Percentiles rank a stretch among this genome's conserved stretches.
These are phyloP conservation scores for Penicillium griseofulvum DNA, from an alignment of 2,329 filamentous ascomycete genomes.

Conservation along the genomic window DNA sequence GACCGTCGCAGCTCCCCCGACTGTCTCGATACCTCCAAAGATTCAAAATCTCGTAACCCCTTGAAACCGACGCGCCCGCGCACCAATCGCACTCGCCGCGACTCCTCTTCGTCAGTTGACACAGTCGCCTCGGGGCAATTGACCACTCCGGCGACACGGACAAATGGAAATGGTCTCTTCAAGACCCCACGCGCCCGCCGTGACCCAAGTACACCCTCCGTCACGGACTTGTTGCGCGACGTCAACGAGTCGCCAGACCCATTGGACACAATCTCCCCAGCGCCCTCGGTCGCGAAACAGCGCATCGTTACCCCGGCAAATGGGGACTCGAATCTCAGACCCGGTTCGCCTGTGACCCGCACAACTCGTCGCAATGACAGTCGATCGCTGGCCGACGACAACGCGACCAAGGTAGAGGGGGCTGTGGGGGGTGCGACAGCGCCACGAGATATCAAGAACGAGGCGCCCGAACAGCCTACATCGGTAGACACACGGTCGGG, in stretches of 20 bases:
- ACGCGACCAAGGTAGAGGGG: neutral
- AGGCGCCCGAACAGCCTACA: constrained; percentile 8
- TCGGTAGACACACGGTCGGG: constrained; percentile 39
- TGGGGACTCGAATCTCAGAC: constrained; percentile 10
- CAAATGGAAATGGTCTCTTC: constrained; percentile 13
- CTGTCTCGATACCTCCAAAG: constrained; percentile 28
- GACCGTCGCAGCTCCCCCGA: constrained; percentile 34
- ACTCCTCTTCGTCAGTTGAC: constrained; percentile 17
- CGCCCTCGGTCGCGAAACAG: constrained; percentile 7
- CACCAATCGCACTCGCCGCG: constrained; percentile 13
- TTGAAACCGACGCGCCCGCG: constrained; percentile 19
- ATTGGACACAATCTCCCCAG: constrained; percentile 26
- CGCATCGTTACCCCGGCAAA: constrained; percentile 3
- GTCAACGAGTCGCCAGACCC: constrained; percentile 25
- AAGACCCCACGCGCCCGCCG: constrained; percentile 9
- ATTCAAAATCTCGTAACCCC: constrained; percentile 1
- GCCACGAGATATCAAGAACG: constrained; percentile 8
- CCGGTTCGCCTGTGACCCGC: constrained; percentile 15
- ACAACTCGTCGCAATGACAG: constrained; percentile 14
- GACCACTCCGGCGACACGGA: constrained; percentile 8
- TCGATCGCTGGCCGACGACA: neutral
- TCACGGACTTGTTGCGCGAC: constrained; percentile 7
- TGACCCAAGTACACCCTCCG: constrained; percentile 14
- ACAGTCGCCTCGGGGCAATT: constrained; percentile 18
- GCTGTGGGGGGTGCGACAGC: neutral